These are phyloP conservation scores for Paraphoma sp. DNA, from an alignment of 2,329 filamentous ascomycete species.

Conservation along the genomic window DNA sequence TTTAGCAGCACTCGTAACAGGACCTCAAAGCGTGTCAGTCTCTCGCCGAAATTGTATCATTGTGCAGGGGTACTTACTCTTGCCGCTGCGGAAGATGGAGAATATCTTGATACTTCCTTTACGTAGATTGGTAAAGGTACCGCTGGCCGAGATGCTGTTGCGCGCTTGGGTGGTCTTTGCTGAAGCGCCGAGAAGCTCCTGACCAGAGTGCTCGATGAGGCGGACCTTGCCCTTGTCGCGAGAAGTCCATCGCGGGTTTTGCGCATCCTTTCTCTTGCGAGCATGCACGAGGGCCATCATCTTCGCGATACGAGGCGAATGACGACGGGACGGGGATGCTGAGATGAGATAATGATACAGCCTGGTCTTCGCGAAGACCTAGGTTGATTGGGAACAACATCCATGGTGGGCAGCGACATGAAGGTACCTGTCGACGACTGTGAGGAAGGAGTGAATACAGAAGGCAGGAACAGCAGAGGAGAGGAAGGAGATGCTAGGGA, in stretches of 20 bases:
- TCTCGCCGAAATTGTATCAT: neutral
- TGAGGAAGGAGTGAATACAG: too few species aligned
- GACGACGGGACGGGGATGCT: neutral
- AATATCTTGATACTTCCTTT: conserved; percentile 41
- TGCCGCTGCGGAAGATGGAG: conserved; percentile 43
- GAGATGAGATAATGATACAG: conserved; percentile 1
- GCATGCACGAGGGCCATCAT: conserved; percentile 42
- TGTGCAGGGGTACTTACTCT: conserved; percentile 29
- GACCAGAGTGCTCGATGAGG: conserved; percentile 32
- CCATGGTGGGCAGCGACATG: neutral
- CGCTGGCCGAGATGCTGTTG: conserved; percentile 24
- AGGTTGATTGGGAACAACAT: neutral
- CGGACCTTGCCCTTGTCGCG: conserved; percentile 43
- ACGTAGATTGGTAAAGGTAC: conserved; percentile 37
- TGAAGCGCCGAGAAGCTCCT: conserved; percentile 11
- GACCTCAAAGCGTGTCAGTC: conserved; percentile 14
- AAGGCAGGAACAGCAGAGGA: too few species aligned
- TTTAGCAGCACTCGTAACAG: conserved; percentile 12
- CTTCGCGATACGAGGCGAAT: conserved; percentile 1
- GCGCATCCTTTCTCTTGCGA: conserved; percentile 41
- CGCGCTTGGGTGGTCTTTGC: conserved; percentile 21
- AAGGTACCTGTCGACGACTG: too few species aligned
- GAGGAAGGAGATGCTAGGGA: too few species aligned
- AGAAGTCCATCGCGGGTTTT: conserved; percentile 22
- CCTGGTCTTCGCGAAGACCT: neutral